Evolutionary conservation across 805 yeast species (phyloP).

Genomic region (Wickerhamomyces bovis): DNA sequence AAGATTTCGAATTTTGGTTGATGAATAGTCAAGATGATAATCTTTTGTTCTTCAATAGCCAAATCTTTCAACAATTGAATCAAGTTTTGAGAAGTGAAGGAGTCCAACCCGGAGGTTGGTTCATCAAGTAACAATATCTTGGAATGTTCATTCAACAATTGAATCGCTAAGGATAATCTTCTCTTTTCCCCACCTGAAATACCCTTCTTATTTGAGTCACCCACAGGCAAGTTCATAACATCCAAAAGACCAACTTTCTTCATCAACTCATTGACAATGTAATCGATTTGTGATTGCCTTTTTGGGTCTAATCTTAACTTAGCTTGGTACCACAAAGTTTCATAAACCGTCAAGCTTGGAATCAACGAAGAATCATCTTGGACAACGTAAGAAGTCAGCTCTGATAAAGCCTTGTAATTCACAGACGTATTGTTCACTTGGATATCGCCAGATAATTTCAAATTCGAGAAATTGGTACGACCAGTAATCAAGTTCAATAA

Average conservation of each 20-base stretch:
- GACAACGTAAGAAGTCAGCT: constrained; percentile 62
- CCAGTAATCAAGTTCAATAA: constrained; percentile 58
- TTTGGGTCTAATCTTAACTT: constrained; percentile 50
- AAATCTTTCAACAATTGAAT: constrained; percentile 52
- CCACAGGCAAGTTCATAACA: constrained; percentile 32
- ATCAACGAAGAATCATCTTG: constrained; percentile 75
- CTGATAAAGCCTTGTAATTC: constrained; percentile 28
- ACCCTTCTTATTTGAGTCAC: constrained; percentile 54
- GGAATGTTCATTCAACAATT: constrained; percentile 59
- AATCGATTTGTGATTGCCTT: constrained; percentile 36
- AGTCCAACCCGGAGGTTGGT: constrained; percentile 85
- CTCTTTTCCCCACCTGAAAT: constrained; percentile 79
- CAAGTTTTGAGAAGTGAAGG: constrained; percentile 69
- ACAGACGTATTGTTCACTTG: constrained; percentile 36
- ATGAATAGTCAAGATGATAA: constrained; percentile 73
- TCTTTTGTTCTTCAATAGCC: constrained; percentile 49
- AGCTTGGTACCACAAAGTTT: constrained; percentile 71
- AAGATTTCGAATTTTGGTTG: constrained; percentile 74
- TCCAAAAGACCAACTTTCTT: constrained; percentile 57
- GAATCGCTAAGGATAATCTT: constrained; percentile 77
- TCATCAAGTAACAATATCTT: constrained; percentile 72
- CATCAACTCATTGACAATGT: constrained; percentile 50
- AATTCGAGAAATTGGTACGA: constrained; percentile 32
- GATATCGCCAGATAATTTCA: constrained; percentile 34
- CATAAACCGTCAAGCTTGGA: constrained; percentile 69